Evolutionary conservation across 2,329 filamentous ascomycete genomes (phyloP).

Genomic region (Trichophyton verrucosum): DNA sequence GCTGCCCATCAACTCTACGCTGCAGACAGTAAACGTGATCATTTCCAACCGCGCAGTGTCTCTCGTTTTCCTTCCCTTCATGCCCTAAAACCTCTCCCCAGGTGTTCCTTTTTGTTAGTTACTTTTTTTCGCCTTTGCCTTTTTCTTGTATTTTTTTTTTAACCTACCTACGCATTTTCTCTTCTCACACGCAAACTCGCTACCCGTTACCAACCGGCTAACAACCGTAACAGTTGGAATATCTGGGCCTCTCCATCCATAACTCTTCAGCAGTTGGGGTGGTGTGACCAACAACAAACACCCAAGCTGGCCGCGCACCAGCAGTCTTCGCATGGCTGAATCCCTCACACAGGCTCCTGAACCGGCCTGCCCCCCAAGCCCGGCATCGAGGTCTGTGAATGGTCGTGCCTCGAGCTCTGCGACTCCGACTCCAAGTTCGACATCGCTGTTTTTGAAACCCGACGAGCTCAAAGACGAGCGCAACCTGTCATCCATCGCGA

Average conservation of each 20-base stretch:
- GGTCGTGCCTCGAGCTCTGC: constrained; percentile 21
- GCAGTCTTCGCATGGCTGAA: constrained; percentile 30
- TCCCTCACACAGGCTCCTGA: constrained; percentile 33
- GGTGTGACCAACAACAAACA: constrained; percentile 1
- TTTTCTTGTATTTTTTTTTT: not conserved
- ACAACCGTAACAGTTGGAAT: not conserved
- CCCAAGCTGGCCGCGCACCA: constrained; percentile 7
- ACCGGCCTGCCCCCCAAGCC: constrained; percentile 27
- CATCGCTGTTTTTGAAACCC: constrained; percentile 25
- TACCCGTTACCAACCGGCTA: not conserved
- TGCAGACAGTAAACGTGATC: constrained; percentile 2
- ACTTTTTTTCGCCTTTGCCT: not conserved
- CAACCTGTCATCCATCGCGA: constrained; percentile 31
- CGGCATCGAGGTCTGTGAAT: constrained; percentile 21
- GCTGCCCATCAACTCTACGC: not conserved
- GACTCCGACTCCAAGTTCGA: constrained; percentile 23
- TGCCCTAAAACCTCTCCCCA: not conserved
- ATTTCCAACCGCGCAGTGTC: not conserved
- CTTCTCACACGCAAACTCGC: not conserved
- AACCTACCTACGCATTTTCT: not conserved
- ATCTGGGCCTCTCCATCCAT: not conserved
- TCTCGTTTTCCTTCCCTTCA: not conserved
- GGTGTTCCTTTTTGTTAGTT: too few relatives aligned
- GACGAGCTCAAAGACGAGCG: constrained; percentile 24
- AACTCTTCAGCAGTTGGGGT: not conserved